Conservation (phyloP, 1,284 basidiomycete species). For the Xerocomus amazonicus region DNA sequence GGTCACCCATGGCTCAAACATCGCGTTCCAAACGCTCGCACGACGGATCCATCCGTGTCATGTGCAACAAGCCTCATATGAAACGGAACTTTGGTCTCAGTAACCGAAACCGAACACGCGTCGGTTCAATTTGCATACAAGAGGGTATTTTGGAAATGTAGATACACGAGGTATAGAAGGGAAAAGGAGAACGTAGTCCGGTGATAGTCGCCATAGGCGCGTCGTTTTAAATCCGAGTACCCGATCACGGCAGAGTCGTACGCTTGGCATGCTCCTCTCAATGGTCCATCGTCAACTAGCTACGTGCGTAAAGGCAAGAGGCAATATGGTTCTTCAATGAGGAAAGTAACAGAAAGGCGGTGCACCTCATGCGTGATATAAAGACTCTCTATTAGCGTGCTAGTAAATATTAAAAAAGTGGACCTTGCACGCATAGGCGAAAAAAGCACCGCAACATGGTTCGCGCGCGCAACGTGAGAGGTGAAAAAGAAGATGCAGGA, state of each 20-base stretch:
- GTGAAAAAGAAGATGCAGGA: background rate
- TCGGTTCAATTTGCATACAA: no score
- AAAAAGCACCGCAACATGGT: constrained; percentile 4
- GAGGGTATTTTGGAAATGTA: background rate
- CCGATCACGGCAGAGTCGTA: no score
- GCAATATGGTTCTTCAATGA: background rate
- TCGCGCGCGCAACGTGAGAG: background rate
- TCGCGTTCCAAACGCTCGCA: no score
- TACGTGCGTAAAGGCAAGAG: background rate
- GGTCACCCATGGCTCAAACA: no score
- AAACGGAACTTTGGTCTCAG: no score
- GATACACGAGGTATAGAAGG: background rate
- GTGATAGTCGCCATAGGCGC: no score
- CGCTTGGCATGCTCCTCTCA: no score
- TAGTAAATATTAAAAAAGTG: constrained; percentile 15
- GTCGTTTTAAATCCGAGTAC: no score
- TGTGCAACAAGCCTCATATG: no score
- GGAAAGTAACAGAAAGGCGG: background rate
- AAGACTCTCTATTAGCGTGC: constrained; percentile 23
- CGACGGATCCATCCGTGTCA: no score
- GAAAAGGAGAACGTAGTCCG: background rate
- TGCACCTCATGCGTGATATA: constrained; percentile 13
- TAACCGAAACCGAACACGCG: no score
- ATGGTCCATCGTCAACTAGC: background rate
- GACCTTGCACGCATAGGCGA: constrained; percentile 10